Percentiles rank a stretch among this genome's conserved stretches.
phyloP scores from a whole-genome alignment of 768 basidiomycete genomes.

The Imleria badia region DNA sequence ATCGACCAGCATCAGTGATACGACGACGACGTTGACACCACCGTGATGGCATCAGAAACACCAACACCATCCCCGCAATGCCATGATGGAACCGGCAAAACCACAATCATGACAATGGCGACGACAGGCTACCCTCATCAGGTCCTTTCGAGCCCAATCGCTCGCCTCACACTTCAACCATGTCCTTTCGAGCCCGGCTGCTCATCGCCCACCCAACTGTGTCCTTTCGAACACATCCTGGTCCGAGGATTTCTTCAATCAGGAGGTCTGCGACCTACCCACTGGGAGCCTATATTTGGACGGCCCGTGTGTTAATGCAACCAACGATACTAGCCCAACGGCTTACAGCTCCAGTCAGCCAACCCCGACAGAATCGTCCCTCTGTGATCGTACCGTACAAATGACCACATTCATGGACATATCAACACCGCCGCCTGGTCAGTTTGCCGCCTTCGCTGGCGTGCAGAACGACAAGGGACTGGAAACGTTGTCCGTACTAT shows the following conservation, averaged over 20 bases:
- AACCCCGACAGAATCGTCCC: slow-evolving; percentile 56
- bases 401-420: slow-evolving; percentile 54
- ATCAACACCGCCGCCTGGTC: slow-evolving; percentile 33
- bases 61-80: no score
- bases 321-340: slow-evolving; percentile 26
- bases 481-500: slow-evolving; percentile 17
- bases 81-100: no score
- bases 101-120: no score
- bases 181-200: no score
- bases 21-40: no score
- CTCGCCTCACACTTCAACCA: no score
- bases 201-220: no score
- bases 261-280: slow-evolving; percentile 46
- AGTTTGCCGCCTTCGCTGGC: slow-evolving; percentile 36
- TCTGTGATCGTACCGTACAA: slow-evolving; percentile 56
- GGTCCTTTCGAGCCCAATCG: no score
- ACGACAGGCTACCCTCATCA: no score
- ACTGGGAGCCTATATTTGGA: slow-evolving; percentile 30
- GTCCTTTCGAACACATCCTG: no score
- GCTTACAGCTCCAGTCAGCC: slow-evolving; percentile 43
- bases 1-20: no score
- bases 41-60: no score
- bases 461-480: slow-evolving; percentile 37
- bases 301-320: slow-evolving; percentile 3
- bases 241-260: slow-evolving; percentile 26